phyloP scores from a whole-genome alignment of 345 rosid species.

The Alliaria petiolata region DNA sequence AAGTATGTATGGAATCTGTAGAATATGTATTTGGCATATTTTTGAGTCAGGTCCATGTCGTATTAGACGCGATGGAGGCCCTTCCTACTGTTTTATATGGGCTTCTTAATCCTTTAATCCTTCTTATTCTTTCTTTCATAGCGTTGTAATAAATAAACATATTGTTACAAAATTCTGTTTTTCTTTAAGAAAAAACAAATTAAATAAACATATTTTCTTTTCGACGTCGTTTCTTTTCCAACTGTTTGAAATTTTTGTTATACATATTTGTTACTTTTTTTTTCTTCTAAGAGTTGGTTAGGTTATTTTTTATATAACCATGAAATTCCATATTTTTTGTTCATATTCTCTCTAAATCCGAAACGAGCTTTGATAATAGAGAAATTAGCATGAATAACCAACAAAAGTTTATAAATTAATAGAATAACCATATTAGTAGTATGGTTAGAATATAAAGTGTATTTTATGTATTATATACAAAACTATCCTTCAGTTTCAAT shows the following conservation, averaged over 20 bases:
- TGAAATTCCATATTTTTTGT: not conserved
- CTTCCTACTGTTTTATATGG: conserved; percentile 6
- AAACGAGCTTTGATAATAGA: not conserved
- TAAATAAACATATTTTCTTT: not conserved
- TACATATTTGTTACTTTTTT: not conserved
- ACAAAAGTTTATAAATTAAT: too few species aligned
- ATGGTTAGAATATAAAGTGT: too few species aligned
- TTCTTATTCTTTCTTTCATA: not conserved
- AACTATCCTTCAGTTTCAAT: too few species aligned
- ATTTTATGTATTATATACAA: too few species aligned
- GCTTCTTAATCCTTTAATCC: not conserved
- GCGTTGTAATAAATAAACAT: not conserved
- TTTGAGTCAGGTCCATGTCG: not conserved
- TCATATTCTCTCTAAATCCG: not conserved
- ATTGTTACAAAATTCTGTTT: too few species aligned
- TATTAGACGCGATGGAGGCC: not conserved
- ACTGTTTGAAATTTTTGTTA: too few species aligned
- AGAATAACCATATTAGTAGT: too few species aligned
- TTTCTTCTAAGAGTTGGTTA: not conserved
- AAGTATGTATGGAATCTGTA: not conserved
- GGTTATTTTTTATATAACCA: not conserved
- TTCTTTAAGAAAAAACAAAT: too few species aligned
- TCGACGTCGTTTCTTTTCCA: not conserved
- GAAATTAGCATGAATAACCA: too few species aligned
- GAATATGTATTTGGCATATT: conserved; percentile 3